Conservation (phyloP, 116 monocot species). For the Posidonia oceanica region DNA sequence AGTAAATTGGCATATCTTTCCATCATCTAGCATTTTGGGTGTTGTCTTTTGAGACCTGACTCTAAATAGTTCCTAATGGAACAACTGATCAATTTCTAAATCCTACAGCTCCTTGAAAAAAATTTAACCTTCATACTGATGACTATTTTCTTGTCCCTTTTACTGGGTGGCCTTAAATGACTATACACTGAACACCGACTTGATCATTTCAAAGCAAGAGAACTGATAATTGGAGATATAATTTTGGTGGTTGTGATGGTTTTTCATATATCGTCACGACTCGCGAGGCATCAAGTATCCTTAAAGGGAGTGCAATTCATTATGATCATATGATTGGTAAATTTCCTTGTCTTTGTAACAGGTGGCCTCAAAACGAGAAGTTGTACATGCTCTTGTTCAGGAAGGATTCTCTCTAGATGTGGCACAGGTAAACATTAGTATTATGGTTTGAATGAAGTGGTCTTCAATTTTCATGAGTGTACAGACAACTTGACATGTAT, state of each 20-base stretch:
- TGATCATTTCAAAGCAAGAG: too few species aligned
- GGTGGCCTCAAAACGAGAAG: conserved; percentile 73
- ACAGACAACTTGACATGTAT: too few species aligned
- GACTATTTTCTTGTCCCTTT: too few species aligned
- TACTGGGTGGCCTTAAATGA: too few species aligned
- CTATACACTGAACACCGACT: too few species aligned
- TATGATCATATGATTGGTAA: not conserved
- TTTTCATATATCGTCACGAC: too few species aligned
- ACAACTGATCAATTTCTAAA: too few species aligned
- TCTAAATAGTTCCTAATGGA: not conserved
- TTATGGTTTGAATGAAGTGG: not conserved
- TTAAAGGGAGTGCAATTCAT: not conserved
- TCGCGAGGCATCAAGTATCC: not conserved
- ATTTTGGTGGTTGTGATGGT: not conserved
- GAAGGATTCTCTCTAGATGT: conserved; percentile 81
- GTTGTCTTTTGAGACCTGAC: not conserved
- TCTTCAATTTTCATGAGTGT: too few species aligned
- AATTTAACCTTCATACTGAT: too few species aligned
- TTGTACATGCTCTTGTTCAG: conserved; percentile 53
- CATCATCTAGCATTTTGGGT: not conserved
- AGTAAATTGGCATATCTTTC: not conserved
- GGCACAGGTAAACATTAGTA: conserved; percentile 41
- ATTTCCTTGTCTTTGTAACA: conserved; percentile 8
- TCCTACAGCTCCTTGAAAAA: too few species aligned
- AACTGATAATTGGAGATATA: not conserved